Evolutionary conservation across 2,329 filamentous ascomycete species (phyloP), one percentile per base, ranked within the genome.

Genomic region (Trichophyton mentagrophytes): DNA sequence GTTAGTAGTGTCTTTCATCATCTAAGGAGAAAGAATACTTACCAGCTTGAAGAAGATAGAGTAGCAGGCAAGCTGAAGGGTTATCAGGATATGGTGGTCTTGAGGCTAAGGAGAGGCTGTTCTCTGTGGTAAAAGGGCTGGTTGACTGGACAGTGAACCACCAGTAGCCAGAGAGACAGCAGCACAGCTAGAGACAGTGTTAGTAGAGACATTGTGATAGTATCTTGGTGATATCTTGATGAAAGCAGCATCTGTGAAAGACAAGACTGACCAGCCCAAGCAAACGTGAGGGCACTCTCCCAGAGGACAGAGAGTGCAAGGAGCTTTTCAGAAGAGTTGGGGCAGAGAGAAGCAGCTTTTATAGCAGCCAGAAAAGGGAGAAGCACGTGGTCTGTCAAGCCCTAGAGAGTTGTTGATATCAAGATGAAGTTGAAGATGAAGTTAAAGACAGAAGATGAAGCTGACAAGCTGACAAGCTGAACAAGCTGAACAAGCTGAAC

Each of bases 361-460:
- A n/a, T 51, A 51, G 46, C 25, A 44, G 22, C 3, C 22, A 13
- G 46, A 27, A 13, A 8, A n/a, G 46, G 25, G 20, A 15, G 22
- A 13, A 51, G 46, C 57, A 58, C 57, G 57, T 58, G 57, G 36
- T 58, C 13, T 25, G 17, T 46, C 13, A 42, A 58, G 36, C 57
- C 57, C 36, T 58, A 38, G 33, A 38, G 33, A 38, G 40, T 46
- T 58, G 13, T 15, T 17, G 57, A 58, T 58, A 25, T 33, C 15
- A 53, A 4, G 2, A 17, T 25, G 53, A 57, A 33, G 30, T 33
- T 33, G 30, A 33, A 57, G 55, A 3, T 57, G 55, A 57, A 36
- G 33, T 38, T 38, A 9, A 38, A 57, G 55, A 9, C n/a, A 22
- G 22, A 46, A 22, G 22, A 46, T 33, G 56, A 58, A 17, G 38